phyloP scores from a whole-genome alignment of 371 early-diverging fungal genomes.

The Nematocida minor region DNA sequence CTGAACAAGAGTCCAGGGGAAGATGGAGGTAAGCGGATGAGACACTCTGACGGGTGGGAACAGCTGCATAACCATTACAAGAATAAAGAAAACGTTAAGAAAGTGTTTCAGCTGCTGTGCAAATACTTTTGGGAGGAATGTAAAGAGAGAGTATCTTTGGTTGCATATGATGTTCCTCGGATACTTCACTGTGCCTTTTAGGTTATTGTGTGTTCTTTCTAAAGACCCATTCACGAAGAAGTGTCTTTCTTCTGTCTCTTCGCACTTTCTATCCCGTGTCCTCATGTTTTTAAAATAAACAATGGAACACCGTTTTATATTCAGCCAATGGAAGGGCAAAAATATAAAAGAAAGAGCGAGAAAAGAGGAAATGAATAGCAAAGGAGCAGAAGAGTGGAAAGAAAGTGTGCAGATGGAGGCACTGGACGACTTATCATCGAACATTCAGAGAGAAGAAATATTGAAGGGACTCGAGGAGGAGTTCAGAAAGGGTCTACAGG shows the following conservation, averaged over 20 bases:
- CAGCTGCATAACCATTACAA: constrained; percentile 85
- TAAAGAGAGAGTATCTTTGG: constrained; percentile 83
- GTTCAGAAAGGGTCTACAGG: constrained; percentile 26
- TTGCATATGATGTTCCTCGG: constrained; percentile 80
- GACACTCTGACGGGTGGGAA: constrained; percentile 71
- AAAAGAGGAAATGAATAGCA: background rate
- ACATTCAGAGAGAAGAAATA: constrained; percentile 32
- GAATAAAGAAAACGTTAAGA: constrained; percentile 87
- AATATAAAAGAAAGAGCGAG: too few species aligned
- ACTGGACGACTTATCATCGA: constrained; percentile 6
- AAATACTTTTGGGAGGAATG: constrained; percentile 80
- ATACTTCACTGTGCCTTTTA: constrained; percentile 40
- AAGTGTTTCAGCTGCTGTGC: constrained; percentile 78
- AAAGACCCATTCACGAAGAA: constrained; percentile 26
- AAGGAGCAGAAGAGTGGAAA: background rate
- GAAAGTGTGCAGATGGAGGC: background rate
- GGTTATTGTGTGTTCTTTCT: constrained; percentile 22
- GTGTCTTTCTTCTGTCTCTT: constrained; percentile 34
- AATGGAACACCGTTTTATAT: constrained; percentile 27
- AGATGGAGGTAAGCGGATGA: constrained; percentile 82
- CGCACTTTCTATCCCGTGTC: background rate
- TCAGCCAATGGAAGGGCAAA: background rate
- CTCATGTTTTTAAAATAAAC: constrained; percentile 43
- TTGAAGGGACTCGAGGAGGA: constrained; percentile 39
- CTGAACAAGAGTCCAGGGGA: constrained; percentile 84